Percentiles rank a stretch among this genome's conserved stretches.
Evolutionary conservation across 2,329 filamentous ascomycete species (phyloP).

Genomic region (Xylaria digitata): DNA sequence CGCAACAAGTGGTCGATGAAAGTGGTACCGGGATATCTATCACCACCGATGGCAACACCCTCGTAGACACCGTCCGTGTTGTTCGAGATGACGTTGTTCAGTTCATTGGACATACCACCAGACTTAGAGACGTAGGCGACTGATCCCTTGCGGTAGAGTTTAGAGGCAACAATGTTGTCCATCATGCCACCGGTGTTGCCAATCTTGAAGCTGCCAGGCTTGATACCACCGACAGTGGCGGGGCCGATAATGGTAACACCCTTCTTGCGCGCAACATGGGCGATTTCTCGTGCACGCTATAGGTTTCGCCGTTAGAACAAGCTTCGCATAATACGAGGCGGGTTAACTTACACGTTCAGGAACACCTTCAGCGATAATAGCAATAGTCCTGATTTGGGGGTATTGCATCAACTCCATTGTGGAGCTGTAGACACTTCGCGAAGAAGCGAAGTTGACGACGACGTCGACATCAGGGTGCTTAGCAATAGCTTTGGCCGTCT

Average conservation of each 20-base stretch:
- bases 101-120: constrained; percentile 99
- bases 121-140: constrained; percentile 99
- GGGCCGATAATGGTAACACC: constrained; percentile 98
- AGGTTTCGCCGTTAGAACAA: constrained; percentile 44
- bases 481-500: constrained; percentile 87
- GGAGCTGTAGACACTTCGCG: constrained; percentile 96
- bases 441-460: constrained; percentile 99
- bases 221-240: constrained; percentile 98
- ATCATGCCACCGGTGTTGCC: constrained; percentile 99
- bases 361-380: constrained; percentile 99
- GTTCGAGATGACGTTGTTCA: constrained; percentile 99
- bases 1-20: constrained; percentile 99
- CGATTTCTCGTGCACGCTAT: constrained; percentile 95
- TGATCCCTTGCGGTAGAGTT: constrained; percentile 99
- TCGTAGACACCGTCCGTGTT: constrained; percentile 98
- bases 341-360: constrained; percentile 84
- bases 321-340: not conserved
- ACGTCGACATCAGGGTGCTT: constrained; percentile 98
- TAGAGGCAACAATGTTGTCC: constrained; percentile 99
- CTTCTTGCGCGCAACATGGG: constrained; percentile 97
- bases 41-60: constrained; percentile 99
- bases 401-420: constrained; percentile 98
- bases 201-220: constrained; percentile 99
- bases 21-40: constrained; percentile 97
- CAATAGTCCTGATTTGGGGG: constrained; percentile 98